Evolutionary conservation across 495 filamentous ascomycete species (phyloP), one percentile per base, ranked within the genome.

Genomic region (Cudoniella acicularis): DNA sequence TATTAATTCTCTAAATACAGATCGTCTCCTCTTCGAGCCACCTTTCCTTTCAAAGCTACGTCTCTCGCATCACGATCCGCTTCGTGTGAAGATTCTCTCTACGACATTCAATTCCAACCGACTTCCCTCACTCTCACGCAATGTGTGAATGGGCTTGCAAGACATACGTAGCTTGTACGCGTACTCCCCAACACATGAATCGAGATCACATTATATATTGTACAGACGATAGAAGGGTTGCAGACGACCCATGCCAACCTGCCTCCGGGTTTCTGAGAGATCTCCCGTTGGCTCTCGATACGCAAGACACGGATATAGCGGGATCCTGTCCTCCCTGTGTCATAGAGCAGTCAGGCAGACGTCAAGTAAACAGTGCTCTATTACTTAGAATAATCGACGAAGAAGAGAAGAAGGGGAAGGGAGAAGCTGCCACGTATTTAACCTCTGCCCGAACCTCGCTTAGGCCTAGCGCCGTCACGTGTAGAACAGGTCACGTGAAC

Each of bases 1-100:
- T 22, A 59, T 46, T 59, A 52, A 59, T 59, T 59, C 56, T 59
- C 56, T 52, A 59, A 52, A 59, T 59, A 59, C 30, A 59, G 56
- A 59, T 59, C 56, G 26, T 59, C 49, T 59, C 56, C 56, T 59
- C 49, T 59, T 57, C 42, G 55, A 57, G 55, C 55, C 27, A 57
- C 48, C 55, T 57, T 51, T 57, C 55, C 55, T 51, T 53, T 59
- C 18, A 59, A 52, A 20, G 56, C 56, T 59, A 53, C 48, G 49
- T 59, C 56, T 53, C 56, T 43, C 56, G 49, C 49, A 59, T 59
- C 56, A 59, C 56, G 56, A 59, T 52, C 56, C 40, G 42, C 56
- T 59, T 59, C 56, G 48, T 53, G 49, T 57, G 46, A 59, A 43
- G 48, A 59, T 52, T 53, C 56, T 53, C 56, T 59, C 56, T 59